These are phyloP conservation scores for Penicillium sp. DNA, from an alignment of 2,329 filamentous ascomycete genomes.

Conservation along the genomic window DNA sequence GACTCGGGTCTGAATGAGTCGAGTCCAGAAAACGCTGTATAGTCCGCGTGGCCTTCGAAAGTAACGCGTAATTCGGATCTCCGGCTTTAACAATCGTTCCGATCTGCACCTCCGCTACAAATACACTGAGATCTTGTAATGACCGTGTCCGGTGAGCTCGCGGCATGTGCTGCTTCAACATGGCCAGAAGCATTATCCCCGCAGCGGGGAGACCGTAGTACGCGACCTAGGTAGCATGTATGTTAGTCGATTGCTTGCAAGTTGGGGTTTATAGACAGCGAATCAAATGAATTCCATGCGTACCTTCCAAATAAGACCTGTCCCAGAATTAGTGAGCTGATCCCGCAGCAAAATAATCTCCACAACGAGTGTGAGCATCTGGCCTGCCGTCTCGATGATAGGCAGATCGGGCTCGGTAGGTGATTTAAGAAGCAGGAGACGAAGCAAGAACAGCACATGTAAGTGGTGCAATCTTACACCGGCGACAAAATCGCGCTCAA, in stretches of 20 bases:
- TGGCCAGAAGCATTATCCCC: constrained; percentile 28
- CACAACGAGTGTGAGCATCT: constrained; percentile 28
- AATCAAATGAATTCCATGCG: neutral
- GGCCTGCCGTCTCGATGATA: constrained; percentile 25
- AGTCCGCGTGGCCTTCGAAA: constrained; percentile 25
- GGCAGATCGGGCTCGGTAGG: constrained; percentile 25
- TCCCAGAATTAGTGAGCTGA: constrained; percentile 28
- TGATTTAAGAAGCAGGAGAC: constrained; percentile 22
- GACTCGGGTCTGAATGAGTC: constrained; percentile 15
- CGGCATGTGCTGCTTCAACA: constrained; percentile 23
- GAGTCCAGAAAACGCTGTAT: constrained; percentile 29
- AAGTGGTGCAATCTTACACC: constrained; percentile 27
- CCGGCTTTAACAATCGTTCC: constrained; percentile 24
- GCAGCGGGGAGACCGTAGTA: constrained; percentile 31
- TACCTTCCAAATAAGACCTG: constrained; percentile 30
- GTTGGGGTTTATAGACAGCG: neutral
- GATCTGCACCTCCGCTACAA: constrained; percentile 28
- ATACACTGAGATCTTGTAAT: constrained; percentile 27
- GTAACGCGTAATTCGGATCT: constrained; percentile 26
- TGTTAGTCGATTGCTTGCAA: neutral
- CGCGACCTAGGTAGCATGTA: constrained; percentile 15
- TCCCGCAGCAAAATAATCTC: constrained; percentile 28
- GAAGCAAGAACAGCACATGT: constrained; percentile 27
- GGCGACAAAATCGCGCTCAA: constrained; percentile 27
- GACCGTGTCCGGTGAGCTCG: constrained; percentile 14